A percentile compares a stretch with the other conserved stretches of the same genome.
These are phyloP conservation scores for Nakazawaea ishiwadae DNA, from an alignment of 805 yeast genomes.

Conservation along the genomic window DNA sequence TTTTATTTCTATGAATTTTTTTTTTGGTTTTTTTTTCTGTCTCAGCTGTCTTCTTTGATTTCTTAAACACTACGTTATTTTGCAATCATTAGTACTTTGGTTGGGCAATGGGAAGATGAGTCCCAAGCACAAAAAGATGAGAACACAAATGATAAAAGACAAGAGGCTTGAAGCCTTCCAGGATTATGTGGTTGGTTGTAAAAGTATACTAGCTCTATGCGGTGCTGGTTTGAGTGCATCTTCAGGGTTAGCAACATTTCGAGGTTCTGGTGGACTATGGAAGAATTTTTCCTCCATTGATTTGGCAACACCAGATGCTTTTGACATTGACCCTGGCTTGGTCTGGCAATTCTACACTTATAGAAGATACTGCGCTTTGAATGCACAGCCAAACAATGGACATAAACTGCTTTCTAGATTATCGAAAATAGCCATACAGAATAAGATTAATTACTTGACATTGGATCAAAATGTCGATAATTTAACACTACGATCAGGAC, in stretches of 20 bases:
- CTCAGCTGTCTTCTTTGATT: no score
- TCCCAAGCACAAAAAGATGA: no score
- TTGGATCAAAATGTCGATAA: conserved; percentile 87
- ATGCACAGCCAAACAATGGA: conserved; percentile 68
- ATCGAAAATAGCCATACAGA: conserved; percentile 30
- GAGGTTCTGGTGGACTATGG: conserved; percentile 77
- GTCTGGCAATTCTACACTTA: conserved; percentile 89
- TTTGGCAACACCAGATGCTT: conserved; percentile 89
- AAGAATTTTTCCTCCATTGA: conserved; percentile 72
- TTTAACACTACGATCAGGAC: conserved; percentile 61
- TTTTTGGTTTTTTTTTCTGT: no score
- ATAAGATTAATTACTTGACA: conserved; percentile 45
- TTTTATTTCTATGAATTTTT: background rate
- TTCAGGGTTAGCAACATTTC: conserved; percentile 72
- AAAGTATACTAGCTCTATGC: conserved; percentile 55
- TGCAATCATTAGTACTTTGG: no score
- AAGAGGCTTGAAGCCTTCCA: conserved; percentile 35
- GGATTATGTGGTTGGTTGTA: conserved; percentile 37
- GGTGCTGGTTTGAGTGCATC: conserved; percentile 83
- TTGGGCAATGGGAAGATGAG: no score
- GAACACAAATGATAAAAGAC: no score
- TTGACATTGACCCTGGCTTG: conserved; percentile 72
- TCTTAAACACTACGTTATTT: conserved; percentile 2
- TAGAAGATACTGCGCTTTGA: conserved; percentile 59
- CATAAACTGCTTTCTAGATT: conserved; percentile 67